Conservation (phyloP, 73 alveolate species). For the Symbiodinium pilosum region DNA sequence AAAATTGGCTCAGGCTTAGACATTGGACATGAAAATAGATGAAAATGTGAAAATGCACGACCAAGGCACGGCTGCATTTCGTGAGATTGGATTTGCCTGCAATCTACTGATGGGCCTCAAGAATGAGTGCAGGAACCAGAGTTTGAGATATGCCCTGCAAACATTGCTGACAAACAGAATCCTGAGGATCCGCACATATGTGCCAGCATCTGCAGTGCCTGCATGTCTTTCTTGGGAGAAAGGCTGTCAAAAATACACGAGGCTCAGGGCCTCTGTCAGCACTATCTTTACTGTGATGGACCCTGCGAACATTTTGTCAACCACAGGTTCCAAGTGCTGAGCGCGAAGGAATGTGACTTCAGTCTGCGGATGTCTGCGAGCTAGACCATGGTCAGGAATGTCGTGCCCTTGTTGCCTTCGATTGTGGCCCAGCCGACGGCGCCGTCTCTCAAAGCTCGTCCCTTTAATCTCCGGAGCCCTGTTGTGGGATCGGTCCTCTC, state of each 20-base stretch:
- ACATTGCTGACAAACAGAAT: neutral
- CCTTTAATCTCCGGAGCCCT: conserved; percentile 66
- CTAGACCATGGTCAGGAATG: conserved; percentile 70
- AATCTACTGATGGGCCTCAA: conserved; percentile 7
- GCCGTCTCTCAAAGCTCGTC: conserved; percentile 63
- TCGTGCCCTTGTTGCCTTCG: conserved; percentile 80
- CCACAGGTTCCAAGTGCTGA: no score
- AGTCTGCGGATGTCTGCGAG: neutral
- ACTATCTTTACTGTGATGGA: no score
- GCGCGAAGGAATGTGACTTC: neutral
- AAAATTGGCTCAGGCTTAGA: no score
- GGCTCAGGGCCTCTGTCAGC: no score
- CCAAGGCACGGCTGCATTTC: conserved; percentile 19
- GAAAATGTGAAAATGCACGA: no score
- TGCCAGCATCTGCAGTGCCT: conserved; percentile 32
- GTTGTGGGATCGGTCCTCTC: conserved; percentile 65
- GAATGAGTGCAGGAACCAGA: no score
- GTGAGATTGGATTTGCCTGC: conserved; percentile 31
- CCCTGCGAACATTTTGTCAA: no score
- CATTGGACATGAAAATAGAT: no score
- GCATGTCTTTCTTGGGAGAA: no score
- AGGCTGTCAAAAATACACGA: no score
- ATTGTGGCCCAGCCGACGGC: conserved; percentile 86
- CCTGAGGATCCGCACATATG: neutral
- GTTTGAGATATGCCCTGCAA: no score